These are phyloP conservation scores for Sugiyamaella grinbergsii DNA, from an alignment of 1,139 yeast species.

Conservation along the genomic window DNA sequence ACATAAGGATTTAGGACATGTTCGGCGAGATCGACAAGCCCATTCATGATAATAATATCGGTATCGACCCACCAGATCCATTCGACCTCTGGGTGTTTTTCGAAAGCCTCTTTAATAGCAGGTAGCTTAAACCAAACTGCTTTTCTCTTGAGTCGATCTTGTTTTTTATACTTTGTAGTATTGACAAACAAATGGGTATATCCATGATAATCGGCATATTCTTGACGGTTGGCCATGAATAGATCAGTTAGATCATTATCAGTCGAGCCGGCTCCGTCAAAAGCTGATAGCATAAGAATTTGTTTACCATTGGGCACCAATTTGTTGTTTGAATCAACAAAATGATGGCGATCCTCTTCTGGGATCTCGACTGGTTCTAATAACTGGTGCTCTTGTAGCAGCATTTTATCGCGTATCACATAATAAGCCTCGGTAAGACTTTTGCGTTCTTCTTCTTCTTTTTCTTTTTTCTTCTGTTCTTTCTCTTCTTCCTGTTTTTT, in stretches of 20 bases:
- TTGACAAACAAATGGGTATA: constrained; percentile 39
- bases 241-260: constrained; percentile 33
- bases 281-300: constrained; percentile 39
- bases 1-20: constrained; percentile 38
- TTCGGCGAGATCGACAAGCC: constrained; percentile 37
- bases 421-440: constrained; percentile 16
- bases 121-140: constrained; percentile 39
- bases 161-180: constrained; percentile 30
- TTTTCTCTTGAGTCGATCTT: constrained; percentile 28
- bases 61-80: constrained; percentile 45
- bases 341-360: constrained; percentile 6
- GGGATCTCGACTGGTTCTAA: constrained; percentile 19
- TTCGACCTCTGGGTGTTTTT: constrained; percentile 38
- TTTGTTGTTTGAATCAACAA: constrained; percentile 22
- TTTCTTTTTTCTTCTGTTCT: constrained; percentile 14
- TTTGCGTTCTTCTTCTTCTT: constrained; percentile 20
- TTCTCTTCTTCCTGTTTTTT: constrained; percentile 20
- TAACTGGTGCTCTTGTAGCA: constrained; percentile 17
- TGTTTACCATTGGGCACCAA: constrained; percentile 34
- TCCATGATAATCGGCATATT: constrained; percentile 41
- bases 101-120: constrained; percentile 38
- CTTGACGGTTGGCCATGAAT: constrained; percentile 39
- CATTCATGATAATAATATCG: constrained; percentile 41
- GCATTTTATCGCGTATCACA: constrained; percentile 10
- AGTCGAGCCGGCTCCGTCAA: constrained; percentile 38